Evolutionary conservation across 345 rosid genomes (phyloP).

Genomic region (Xanthoceras sorbifolium): DNA sequence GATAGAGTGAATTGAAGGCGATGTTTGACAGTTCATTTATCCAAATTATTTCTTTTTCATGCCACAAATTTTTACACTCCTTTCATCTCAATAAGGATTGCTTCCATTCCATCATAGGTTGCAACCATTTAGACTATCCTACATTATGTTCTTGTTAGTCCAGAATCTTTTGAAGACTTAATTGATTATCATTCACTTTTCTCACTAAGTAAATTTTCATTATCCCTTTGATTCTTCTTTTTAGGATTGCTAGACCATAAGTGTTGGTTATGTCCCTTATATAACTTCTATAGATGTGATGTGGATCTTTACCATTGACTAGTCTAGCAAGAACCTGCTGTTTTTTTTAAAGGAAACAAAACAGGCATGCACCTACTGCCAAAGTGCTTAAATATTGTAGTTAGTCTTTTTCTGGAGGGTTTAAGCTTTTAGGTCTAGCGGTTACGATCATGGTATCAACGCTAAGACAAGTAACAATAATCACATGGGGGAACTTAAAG

Average conservation of each 20-base stretch:
- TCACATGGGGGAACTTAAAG: no score
- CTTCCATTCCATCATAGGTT: not conserved
- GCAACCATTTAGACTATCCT: not conserved
- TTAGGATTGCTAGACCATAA: not conserved
- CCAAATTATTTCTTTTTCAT: not conserved
- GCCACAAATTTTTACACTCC: not conserved
- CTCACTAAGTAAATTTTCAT: not conserved
- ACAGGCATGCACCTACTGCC: no score
- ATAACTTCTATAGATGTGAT: not conserved
- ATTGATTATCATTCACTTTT: not conserved
- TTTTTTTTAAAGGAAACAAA: not conserved
- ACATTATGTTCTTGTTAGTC: not conserved
- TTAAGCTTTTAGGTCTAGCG: no score
- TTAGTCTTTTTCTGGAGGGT: no score
- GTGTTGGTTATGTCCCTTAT: not conserved
- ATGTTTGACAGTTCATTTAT: not conserved
- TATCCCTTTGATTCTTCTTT: not conserved
- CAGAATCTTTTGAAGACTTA: not conserved
- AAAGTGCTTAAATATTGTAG: no score
- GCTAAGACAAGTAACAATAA: no score
- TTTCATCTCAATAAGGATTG: not conserved
- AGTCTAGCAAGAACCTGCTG: not conserved
- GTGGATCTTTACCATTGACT: not conserved
- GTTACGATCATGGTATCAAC: no score
- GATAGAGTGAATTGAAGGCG: not conserved